Conservation (phyloP, 768 basidiomycete species). For the Kwoniella botswanensis region DNA sequence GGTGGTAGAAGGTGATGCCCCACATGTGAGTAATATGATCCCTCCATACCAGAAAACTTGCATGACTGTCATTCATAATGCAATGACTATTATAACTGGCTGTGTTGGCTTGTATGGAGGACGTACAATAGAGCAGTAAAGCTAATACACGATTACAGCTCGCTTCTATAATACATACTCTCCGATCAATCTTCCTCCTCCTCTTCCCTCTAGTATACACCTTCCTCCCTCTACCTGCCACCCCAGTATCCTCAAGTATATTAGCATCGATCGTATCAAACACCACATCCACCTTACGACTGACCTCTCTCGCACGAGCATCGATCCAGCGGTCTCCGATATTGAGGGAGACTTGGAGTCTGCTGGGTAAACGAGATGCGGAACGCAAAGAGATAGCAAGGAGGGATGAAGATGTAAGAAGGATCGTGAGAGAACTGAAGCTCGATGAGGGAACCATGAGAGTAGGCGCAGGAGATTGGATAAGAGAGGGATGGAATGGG, state of each 20-base stretch:
- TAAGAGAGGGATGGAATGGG: conserved; percentile 40
- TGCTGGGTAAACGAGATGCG: conserved; percentile 17
- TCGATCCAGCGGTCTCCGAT: conserved; percentile 14
- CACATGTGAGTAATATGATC: conserved; percentile 33
- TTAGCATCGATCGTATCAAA: conserved; percentile 31
- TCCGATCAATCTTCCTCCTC: conserved; percentile 35
- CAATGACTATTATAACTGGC: no score
- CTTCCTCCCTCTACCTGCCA: conserved; percentile 28
- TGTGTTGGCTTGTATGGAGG: no score
- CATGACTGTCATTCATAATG: no score
- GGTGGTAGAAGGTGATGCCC: conserved; percentile 37
- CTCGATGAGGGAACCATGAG: conserved; percentile 25
- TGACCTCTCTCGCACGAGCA: conserved; percentile 31
- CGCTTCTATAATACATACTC: conserved; percentile 35
- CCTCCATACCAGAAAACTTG: no score
- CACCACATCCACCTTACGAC: conserved; percentile 33
- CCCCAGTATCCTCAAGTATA: not conserved
- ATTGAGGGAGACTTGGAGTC: conserved; percentile 17
- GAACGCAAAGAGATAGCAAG: conserved; percentile 3
- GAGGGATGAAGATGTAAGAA: conserved; percentile 26
- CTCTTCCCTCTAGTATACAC: conserved; percentile 36
- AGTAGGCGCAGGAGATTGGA: conserved; percentile 26
- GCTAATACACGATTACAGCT: conserved; percentile 24
- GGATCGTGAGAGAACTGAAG: conserved; percentile 13
- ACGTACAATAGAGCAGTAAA: not conserved